Evolutionary conservation across 2,329 filamentous ascomycete genomes (phyloP), one percentile per base, ranked within the genome.

Genomic region (Thyridium curvatum): DNA sequence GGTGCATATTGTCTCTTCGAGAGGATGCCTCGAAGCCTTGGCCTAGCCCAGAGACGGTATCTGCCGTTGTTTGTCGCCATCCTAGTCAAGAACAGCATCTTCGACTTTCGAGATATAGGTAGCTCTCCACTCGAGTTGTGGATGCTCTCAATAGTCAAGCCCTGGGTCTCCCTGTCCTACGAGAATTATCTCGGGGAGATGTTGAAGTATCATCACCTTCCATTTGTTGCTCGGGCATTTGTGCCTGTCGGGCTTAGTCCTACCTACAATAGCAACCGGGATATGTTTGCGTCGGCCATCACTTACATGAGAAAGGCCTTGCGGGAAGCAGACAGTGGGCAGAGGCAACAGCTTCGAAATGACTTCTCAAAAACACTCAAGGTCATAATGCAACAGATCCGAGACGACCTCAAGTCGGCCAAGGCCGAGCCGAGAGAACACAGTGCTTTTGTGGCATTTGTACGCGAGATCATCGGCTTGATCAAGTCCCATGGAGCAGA

Each of bases 401-500:
- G 69, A 45, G 47, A 55, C 13, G 72, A 79, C 45, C 55, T 80
- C 12, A 61, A 55, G 32, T 51, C 56, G 0, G 48, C 70, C 16
- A 53, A 50, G 2, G 41, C 57, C 3, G 52, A 61, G 32, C 50
- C 54, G 3, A 30, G 45, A 2, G 64, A 68, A 32, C 75, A 79
- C 41, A 47, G 53, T 3, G 42, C 51, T 28, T 76, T 73, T 46
- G 65, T 79, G 35, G 51, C 54, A 1, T 79, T 79, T 47, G 63
- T 75, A 12, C 70, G 68, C 29, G 57, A 61, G 14, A 65, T 78
- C 33, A 66, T 80, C 40, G 65, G 64, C 3, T 56, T 78, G 18
- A 72, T 80, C 48, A 68, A 70, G 50, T 69, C 72, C 1, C 66
- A 79, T 47, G 71, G 66, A 4, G 58, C 66, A 17, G 72, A 75